Evolutionary conservation across 768 basidiomycete genomes (phyloP), one percentile per base, ranked within the genome.

Genomic region (Mycena haematopus): DNA sequence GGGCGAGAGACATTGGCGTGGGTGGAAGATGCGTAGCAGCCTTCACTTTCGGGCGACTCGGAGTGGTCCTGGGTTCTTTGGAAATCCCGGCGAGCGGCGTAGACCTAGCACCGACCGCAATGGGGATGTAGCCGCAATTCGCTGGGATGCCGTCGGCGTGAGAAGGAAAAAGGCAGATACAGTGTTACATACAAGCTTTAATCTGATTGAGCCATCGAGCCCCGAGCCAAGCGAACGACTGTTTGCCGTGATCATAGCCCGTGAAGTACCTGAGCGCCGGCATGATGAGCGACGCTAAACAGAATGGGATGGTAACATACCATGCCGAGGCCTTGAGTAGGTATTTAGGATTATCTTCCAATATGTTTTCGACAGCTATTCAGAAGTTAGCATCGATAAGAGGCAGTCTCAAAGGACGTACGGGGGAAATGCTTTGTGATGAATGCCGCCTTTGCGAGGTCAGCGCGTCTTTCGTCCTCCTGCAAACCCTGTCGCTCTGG

Each of bases 161-260:
- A 46, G n/a, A n/a, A 22, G 29, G n/a, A 24, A 24, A 50, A 31
- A 36, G 3, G 15, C 19, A 19, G 21, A 29, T 9, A 9, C 29
- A 31, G 29, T n/a, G n/a, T 5, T 29, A 53, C 62, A 17, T 52
- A 58, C 62, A 25, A 19, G 68, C 59, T 50, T 67, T 69, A 10
- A 69, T 53, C 0, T 55, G 21, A 49, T 69, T 69, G 15, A 69
- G 63, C 45, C 54, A 69, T 22, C 66, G 19, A 2, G 44, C 62
- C 17, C 68, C 68, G 9, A 67, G 56, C 68, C 68, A 69, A 0
- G 65, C 68, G 33, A 69, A 69, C 8, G 59, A 63, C 47, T 60
- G 60, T 22, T 69, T 69, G 21, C 51, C 49, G 6, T 44, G 13
- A n/a, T 35, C 29, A 25, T 69, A 69, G 1, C 65, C 68, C n/a